A percentile compares a stretch with the other conserved stretches of the same genome.
Evolutionary conservation across 2,329 filamentous ascomycete genomes (phyloP).

Genomic region (Trichoderma sp.): DNA sequence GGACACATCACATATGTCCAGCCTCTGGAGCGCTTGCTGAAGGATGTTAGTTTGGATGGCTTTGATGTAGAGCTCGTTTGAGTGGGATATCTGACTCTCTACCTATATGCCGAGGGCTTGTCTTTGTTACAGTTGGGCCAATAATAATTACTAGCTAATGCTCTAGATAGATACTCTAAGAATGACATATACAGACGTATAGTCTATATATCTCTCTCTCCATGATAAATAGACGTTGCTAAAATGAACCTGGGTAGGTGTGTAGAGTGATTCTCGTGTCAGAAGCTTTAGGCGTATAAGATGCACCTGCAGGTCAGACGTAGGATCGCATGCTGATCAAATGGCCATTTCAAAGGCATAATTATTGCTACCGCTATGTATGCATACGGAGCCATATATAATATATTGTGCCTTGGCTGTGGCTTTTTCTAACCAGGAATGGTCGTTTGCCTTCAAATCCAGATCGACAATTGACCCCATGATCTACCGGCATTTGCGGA

Average conservation of each 20-base stretch:
- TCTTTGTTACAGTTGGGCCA: too few relatives aligned
- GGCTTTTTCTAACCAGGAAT: background rate
- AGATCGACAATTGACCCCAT: background rate
- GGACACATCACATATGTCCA: background rate
- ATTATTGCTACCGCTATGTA: background rate
- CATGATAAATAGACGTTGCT: too few relatives aligned
- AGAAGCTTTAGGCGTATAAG: background rate
- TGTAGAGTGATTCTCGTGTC: background rate
- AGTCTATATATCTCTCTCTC: too few relatives aligned
- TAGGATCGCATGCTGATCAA: background rate
- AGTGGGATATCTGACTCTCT: background rate
- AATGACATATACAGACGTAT: too few relatives aligned
- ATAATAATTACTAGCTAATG: too few relatives aligned
- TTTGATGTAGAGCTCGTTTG: background rate
- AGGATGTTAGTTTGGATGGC: background rate
- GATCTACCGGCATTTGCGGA: background rate
- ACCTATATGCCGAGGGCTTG: too few relatives aligned
- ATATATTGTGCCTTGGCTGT: background rate
- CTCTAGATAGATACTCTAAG: too few relatives aligned
- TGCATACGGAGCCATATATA: background rate
- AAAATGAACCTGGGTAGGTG: too few relatives aligned
- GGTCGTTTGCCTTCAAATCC: background rate
- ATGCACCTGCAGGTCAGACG: background rate
- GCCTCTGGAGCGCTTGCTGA: background rate
- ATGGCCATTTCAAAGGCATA: background rate